phyloP scores from a whole-genome alignment of 1,284 basidiomycete genomes.

The Ganoderma multipileum region DNA sequence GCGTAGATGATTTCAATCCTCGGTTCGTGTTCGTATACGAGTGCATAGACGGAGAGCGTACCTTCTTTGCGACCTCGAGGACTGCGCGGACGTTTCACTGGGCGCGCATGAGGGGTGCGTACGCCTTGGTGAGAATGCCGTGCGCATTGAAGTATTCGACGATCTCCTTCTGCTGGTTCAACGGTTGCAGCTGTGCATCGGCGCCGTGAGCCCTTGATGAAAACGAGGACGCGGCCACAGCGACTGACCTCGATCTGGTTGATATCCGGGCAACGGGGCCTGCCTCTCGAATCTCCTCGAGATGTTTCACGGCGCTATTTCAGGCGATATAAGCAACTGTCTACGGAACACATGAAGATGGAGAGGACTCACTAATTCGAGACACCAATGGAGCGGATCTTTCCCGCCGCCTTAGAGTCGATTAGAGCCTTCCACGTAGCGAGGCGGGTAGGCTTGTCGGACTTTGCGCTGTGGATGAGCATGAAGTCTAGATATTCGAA shows the following conservation, averaged over 20 bases:
- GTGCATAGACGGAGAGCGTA: conserved; percentile 19
- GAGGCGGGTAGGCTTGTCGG: conserved; percentile 49
- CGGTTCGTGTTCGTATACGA: not conserved
- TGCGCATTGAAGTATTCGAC: conserved; percentile 77
- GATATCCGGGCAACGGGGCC: conserved; percentile 73
- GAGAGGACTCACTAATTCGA: conserved; percentile 60
- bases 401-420: conserved; percentile 55
- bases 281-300: conserved; percentile 74
- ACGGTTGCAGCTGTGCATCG: conserved; percentile 71
- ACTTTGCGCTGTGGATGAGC: conserved; percentile 62
- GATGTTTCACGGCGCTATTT: conserved; percentile 59
- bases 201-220: not conserved
- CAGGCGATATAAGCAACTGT: not conserved
- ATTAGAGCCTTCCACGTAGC: conserved; percentile 52
- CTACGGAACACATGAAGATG: conserved; percentile 41
- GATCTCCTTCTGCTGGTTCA: conserved; percentile 82
- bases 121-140: conserved; percentile 75
- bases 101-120: conserved; percentile 57
- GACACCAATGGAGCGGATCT: conserved; percentile 62
- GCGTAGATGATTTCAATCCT: not conserved
- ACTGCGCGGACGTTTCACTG: conserved; percentile 48
- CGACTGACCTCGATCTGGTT: conserved; percentile 80
- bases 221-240: not conserved
- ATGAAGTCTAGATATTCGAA: conserved; percentile 61
- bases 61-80: conserved; percentile 50